Evolutionary conservation across 768 basidiomycete genomes (phyloP), one percentile per base, ranked within the genome.

Genomic region (Piloderma croceum): DNA sequence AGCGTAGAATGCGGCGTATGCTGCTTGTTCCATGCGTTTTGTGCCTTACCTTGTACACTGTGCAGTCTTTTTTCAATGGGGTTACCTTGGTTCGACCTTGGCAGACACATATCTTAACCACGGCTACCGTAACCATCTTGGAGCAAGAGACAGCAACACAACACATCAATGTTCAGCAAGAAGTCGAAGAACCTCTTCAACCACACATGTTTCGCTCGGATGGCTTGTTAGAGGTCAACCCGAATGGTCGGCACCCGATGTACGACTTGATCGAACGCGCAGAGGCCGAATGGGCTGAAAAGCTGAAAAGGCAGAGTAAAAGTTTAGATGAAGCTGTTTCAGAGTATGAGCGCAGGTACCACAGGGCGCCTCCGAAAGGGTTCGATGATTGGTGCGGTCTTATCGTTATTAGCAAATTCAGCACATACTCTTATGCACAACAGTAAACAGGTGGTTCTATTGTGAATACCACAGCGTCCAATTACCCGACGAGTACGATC

Each of bases 401-500:
- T 17, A 12, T 29, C 25, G 32, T 34, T 5, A 21, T 12, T 10
- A 18, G n/a, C n/a, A n/a, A n/a, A n/a, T n/a, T n/a, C 24, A n/a
- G 36, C 3, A 7, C 20, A 9, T 18, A 5, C 10, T 3, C 11
- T 18, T 21, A 12, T 37, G n/a, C n/a, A n/a, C n/a, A n/a, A n/a
- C 13, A 19, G 15, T 35, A 18, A 13, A 11, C 33, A 65, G 71
- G 70, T 75, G 74, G 73, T 47, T 56, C 6, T 77, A 73, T 50
- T 67, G 68, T 18, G 44, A 63, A 34, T 46, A 62, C 24, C 51
- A 76, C 49, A 57, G 70, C 25, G 68, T 78, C 15, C 68, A 67
- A 37, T 60, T 77, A 6, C 68, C 69, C 6, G 75, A 77, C 49
- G 76, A 76, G 44, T 78, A 76, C 48, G 74, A 77, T 49, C 68